Base-by-base conservation (phyloP, 495 filamentous ascomycete species). In the Penicillium salamii region DNA sequence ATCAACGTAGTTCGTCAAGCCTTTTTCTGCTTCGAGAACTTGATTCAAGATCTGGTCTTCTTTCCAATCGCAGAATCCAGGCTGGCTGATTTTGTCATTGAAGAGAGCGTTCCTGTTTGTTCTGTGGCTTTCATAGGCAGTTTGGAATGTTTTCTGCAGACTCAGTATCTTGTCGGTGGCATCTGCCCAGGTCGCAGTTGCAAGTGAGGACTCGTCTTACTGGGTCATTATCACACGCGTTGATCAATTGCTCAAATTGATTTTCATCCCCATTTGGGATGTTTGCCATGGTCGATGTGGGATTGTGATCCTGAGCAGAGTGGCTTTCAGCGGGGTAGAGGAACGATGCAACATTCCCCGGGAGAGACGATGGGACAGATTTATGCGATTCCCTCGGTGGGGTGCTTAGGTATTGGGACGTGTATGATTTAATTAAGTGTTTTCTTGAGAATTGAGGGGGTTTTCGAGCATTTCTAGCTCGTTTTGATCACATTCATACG, bases 231-330 rank as follows among this genome's bases (percentile, higher is more conserved):
- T 79, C 55, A 55, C 78, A 85, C 9, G 76, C 73, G 21, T 78
- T 61, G 45, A 97, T 84, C 31, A 96, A 68, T 11, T 83, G 78
- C 58, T 91, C 77, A 61, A 92, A 95, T 1, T 89, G 91, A 53
- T 91, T 96, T 41, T 75, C 13, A 4, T 23, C 13, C 26, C 31
- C 14, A 32, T 51, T 34, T 24, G 57, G 46, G 6, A 9, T 5
- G 68, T 35, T 68, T 73, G 1, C 69, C 44, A 54, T 62, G 9
- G 15, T 20, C 37, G 33, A 28, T 2, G 36, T 14, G 29, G 15
- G 21, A 8, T 28, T 41, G 18, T 24, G 29, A 11, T 26, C 2
- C 36, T 34, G 17, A 15, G 29, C 14, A 24, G 2, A 2, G 14
- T 20, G 18, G 14, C n/a, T 39, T 31, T 40, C 35, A 40, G 46